These are phyloP conservation scores for Stenogyne calaminthoides DNA, from an alignment of 305 asterid species.

Conservation along the genomic window DNA sequence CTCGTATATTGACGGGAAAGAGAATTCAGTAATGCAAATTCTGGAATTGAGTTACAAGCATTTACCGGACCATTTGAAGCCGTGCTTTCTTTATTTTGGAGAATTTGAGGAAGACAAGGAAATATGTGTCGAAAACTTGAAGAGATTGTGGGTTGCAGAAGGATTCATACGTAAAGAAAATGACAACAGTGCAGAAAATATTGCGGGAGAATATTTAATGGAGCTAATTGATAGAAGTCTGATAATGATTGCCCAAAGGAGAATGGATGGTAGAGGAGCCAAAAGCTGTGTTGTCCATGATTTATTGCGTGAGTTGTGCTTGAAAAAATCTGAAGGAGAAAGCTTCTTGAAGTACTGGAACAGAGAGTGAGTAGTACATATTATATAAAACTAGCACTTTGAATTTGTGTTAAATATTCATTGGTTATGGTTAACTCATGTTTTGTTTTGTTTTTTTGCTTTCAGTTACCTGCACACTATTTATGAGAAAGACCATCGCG, in stretches of 20 bases:
- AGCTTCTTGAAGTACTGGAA: background rate
- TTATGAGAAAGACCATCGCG: too few relatives aligned
- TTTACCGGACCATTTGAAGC: conserved; percentile 22
- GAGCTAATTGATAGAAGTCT: conserved; percentile 24
- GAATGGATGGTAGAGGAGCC: conserved; percentile 16
- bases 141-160: conserved; percentile 29
- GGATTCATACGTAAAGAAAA: conserved; percentile 25
- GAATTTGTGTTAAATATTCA: too few relatives aligned
- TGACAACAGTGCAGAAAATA: background rate
- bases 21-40: background rate
- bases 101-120: background rate
- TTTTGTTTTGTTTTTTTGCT: too few relatives aligned
- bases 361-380: background rate
- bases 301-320: conserved; percentile 23
- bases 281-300: conserved; percentile 30
- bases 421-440: too few relatives aligned
- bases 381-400: too few relatives aligned
- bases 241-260: conserved; percentile 1
- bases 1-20: background rate
- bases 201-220: conserved; percentile 24
- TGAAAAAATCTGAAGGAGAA: conserved; percentile 2
- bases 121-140: background rate
- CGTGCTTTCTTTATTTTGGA: conserved; percentile 28
- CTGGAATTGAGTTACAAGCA: conserved; percentile 29
- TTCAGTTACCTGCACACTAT: too few relatives aligned